These are phyloP conservation scores for Aspergillus sp. DNA, from an alignment of 2,329 filamentous ascomycete genomes.

Conservation along the genomic window DNA sequence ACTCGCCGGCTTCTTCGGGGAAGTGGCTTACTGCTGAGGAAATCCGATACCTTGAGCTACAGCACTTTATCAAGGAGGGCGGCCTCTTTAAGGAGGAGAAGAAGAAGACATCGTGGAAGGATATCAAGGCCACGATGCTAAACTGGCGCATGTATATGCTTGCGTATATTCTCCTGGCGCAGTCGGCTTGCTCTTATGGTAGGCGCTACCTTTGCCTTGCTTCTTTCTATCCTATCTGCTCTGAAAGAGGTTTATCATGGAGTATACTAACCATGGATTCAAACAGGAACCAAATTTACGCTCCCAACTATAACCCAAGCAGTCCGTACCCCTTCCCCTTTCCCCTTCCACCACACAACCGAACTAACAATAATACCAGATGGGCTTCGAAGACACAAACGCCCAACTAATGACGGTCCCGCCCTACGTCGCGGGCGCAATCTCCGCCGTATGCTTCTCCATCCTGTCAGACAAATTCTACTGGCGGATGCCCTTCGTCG, in stretches of 20 bases:
- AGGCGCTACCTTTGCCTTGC: neutral
- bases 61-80: conserved; percentile 19
- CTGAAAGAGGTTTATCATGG: neutral
- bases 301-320: conserved; percentile 65
- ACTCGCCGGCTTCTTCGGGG: conserved; percentile 43
- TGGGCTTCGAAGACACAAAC: conserved; percentile 60
- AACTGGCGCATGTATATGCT: conserved; percentile 20
- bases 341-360: neutral
- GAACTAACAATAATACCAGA: neutral
- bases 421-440: conserved; percentile 53
- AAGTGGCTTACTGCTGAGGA: conserved; percentile 45
- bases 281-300: conserved; percentile 15
- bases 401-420: conserved; percentile 73
- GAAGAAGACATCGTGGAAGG: conserved; percentile 16
- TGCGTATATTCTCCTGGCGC: conserved; percentile 16
- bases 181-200: conserved; percentile 15
- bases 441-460: conserved; percentile 34
- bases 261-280: neutral
- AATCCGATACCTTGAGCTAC: conserved; percentile 27
- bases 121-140: conserved; percentile 9
- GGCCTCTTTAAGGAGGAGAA: conserved; percentile 15
- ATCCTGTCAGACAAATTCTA: conserved; percentile 36
- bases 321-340: neutral
- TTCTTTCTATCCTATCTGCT: neutral
- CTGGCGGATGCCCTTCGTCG: conserved; percentile 38